These are phyloP conservation scores for Saccharomyces hybrid DNA, from an alignment of 1,139 yeast genomes.

Conservation along the genomic window DNA sequence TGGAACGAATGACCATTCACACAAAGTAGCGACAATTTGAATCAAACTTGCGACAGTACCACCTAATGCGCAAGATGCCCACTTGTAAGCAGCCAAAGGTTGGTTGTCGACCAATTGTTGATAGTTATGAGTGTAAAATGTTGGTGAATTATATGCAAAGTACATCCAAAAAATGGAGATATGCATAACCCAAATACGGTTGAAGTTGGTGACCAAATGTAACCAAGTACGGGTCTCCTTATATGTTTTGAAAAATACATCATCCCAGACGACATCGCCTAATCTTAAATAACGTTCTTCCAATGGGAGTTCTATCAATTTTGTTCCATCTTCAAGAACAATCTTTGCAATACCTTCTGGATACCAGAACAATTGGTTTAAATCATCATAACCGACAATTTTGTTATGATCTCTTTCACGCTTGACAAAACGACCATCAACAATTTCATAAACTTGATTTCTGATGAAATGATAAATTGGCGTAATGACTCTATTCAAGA, in stretches of 20 bases:
- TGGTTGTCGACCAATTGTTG: conserved; percentile 73
- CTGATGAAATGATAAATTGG: conserved; percentile 87
- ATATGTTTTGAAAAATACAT: conserved; percentile 92
- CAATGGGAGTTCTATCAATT: conserved; percentile 82
- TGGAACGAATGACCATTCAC: conserved; percentile 96
- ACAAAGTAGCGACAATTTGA: conserved; percentile 79
- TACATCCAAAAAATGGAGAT: conserved; percentile 90
- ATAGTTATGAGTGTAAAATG: conserved; percentile 80
- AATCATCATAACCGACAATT: conserved; percentile 95
- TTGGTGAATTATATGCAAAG: conserved; percentile 85
- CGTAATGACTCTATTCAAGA: conserved; percentile 81
- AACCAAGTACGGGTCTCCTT: conserved; percentile 97
- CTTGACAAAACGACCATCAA: conserved; percentile 91
- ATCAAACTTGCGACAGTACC: conserved; percentile 78
- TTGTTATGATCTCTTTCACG: conserved; percentile 95
- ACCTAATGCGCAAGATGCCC: conserved; percentile 91
- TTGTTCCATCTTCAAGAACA: conserved; percentile 80
- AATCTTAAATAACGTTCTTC: conserved; percentile 83
- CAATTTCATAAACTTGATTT: conserved; percentile 89
- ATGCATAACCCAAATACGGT: conserved; percentile 96
- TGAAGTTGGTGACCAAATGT: conserved; percentile 88
- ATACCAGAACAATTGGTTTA: conserved; percentile 97
- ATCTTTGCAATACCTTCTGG: conserved; percentile 97
- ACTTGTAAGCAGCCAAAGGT: conserved; percentile 79
- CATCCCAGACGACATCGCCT: conserved; percentile 89